Conservation (phyloP, 1,284 basidiomycete genomes). For the Leucocoprinus gongylophorus region DNA sequence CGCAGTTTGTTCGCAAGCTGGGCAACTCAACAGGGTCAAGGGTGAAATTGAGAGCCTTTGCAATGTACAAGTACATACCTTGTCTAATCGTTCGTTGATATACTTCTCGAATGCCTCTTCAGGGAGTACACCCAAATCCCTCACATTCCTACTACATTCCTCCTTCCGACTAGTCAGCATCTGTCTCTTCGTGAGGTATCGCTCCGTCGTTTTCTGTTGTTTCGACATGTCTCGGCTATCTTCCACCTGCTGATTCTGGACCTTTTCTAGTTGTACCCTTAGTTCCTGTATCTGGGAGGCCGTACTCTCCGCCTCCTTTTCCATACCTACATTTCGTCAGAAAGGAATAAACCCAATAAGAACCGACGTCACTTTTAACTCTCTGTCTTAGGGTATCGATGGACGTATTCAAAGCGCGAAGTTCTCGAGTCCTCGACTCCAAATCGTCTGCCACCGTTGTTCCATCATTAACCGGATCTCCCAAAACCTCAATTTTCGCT, state of each 20-base stretch:
- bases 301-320: slow-evolving; percentile 66
- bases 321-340: slow-evolving; percentile 41
- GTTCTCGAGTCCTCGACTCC: slow-evolving; percentile 61
- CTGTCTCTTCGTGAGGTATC: slow-evolving; percentile 88
- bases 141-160: neutral
- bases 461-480: slow-evolving; percentile 53
- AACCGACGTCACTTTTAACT: slow-evolving; percentile 47
- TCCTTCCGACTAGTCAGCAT: slow-evolving; percentile 26
- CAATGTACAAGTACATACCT: slow-evolving; percentile 42
- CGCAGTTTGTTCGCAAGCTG: slow-evolving; percentile 60
- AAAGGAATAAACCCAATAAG: neutral
- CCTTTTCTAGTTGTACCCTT: slow-evolving; percentile 61
- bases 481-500: slow-evolving; percentile 69
- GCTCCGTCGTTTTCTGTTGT: slow-evolving; percentile 92
- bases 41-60: no score
- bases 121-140: neutral
- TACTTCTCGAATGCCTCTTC: neutral
- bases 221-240: slow-evolving; percentile 80
- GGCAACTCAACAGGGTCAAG: no score
- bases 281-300: slow-evolving; percentile 60
- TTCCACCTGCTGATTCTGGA: slow-evolving; percentile 78
- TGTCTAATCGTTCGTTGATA: slow-evolving; percentile 66
- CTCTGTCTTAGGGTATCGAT: slow-evolving; percentile 61
- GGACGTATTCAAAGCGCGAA: slow-evolving; percentile 55
- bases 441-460: slow-evolving; percentile 51